Evolutionary conservation across 192 early-diverging fungal genomes (phyloP).

Genomic region (Coemansia sp.): DNA sequence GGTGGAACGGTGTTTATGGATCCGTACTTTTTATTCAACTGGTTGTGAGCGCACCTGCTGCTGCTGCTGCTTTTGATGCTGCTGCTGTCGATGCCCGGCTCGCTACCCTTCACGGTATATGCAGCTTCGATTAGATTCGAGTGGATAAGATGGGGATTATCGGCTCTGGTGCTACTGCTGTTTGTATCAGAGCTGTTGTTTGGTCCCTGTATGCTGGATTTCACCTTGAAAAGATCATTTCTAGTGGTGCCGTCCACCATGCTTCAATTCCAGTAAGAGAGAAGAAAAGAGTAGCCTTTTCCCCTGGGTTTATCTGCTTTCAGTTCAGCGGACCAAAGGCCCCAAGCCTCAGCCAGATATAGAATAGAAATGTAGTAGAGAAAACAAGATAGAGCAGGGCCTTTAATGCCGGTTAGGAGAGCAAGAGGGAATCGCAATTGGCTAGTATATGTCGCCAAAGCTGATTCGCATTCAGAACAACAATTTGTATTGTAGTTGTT

Average conservation of each 20-base stretch:
- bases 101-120: background rate
- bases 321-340: background rate
- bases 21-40: slow-evolving; percentile 26
- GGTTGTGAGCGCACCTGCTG: background rate
- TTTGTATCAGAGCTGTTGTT: background rate
- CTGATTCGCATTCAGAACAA: too few relatives aligned
- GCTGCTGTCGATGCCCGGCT: background rate
- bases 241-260: slow-evolving; percentile 20
- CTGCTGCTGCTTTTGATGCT: background rate
- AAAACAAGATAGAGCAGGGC: background rate
- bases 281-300: background rate
- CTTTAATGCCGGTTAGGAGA: too few relatives aligned
- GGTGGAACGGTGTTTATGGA: slow-evolving; percentile 33
- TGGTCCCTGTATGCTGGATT: background rate
- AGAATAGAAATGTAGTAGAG: background rate
- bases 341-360: background rate
- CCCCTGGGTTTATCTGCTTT: background rate
- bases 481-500: too few relatives aligned
- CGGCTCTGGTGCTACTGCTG: background rate
- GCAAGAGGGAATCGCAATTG: too few relatives aligned
- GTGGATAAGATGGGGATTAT: background rate
- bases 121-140: background rate
- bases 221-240: slow-evolving; percentile 23
- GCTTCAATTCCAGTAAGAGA: slow-evolving; percentile 3
- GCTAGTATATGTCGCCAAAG: too few relatives aligned